Evolutionary conservation across 768 basidiomycete species (phyloP), one percentile per base, ranked within the genome.

Genomic region (Naganishia friedmannii): DNA sequence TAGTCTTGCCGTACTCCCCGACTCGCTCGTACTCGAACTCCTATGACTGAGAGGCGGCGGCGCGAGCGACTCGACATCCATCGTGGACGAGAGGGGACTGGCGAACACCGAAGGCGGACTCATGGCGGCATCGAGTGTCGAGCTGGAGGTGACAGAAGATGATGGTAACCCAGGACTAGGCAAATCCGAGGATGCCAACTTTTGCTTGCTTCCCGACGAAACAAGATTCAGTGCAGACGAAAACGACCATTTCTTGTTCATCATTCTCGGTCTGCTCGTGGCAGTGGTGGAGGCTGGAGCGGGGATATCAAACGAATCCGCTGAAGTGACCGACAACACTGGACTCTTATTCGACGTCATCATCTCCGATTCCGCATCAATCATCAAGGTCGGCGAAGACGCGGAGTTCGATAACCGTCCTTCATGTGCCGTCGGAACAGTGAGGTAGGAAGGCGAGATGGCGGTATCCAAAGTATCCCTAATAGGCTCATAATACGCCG

Each of bases 321-420:
- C 45, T 15, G 73, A 66, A n/a, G 71, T 55, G n/a, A 65, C 55
- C 2, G 63, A 66, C 21, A 68, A 42, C 12, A 67, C 73, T 6
- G 65, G 66, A 32, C 57, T 60, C 28, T 60, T 58, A 2, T 46
- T 21, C 15, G 45, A 15, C 2, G 54, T 42, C 57, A 56, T 39
- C 5, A 63, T 45, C 8, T 8, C 60, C 2, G 42, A 34, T 10
- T 63, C 45, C 26, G 45, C 92, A 2, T 90, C 83, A 2, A 86
- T 83, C 74, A 87, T 88, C 31, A 89, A 88, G 7, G 86, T 87
- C 0, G 93, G 93, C 1, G 93, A 95, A 3, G 92, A 91, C 1
- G 90, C 91, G 4, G 90, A 92, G 28, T 89, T 80, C 26, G 90
- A 90, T 70, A 90, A 88, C 42, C 57, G 57, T 19, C 57, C 37